A percentile compares a stretch with the other conserved stretches of the same genome.
Conservation (phyloP, 2,329 filamentous ascomycete genomes). For the Rugonectria rugulosa region DNA sequence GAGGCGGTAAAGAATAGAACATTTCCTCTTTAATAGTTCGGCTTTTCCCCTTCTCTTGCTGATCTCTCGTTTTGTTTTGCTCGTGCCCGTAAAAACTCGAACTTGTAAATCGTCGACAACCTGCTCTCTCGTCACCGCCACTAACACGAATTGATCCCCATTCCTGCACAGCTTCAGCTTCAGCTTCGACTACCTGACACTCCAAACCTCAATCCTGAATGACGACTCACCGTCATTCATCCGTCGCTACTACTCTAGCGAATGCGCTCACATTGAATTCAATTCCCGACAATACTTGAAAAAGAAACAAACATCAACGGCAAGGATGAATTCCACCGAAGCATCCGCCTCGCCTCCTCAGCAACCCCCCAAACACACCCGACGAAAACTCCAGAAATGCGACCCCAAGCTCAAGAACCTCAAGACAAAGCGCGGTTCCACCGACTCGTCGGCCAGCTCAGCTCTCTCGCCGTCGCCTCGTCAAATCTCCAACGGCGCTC, state of each 20-base stretch:
- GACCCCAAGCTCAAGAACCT: slow-evolving; percentile 39
- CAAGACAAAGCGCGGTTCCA: slow-evolving; percentile 36
- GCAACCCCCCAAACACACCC: slow-evolving; percentile 35
- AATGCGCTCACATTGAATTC: slow-evolving; percentile 20
- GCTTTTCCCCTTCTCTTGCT: neutral
- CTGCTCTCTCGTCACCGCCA: slow-evolving; percentile 15
- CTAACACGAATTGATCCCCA: too few species aligned
- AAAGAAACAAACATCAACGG: too few species aligned
- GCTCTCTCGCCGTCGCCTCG: slow-evolving; percentile 30
- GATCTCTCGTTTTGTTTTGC: neutral
- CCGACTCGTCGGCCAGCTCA: slow-evolving; percentile 34
- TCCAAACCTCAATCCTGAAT: slow-evolving; percentile 6
- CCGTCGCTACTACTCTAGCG: neutral
- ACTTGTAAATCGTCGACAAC: slow-evolving; percentile 8
- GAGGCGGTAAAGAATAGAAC: neutral
- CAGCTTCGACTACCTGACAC: too few species aligned
- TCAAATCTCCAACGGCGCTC: slow-evolving; percentile 29
- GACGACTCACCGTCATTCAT: slow-evolving; percentile 19
- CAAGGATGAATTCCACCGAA: slow-evolving; percentile 2
- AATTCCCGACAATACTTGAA: slow-evolving; percentile 12
- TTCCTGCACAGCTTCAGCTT: too few species aligned
- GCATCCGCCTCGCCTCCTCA: slow-evolving; percentile 11
- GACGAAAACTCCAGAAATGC: slow-evolving; percentile 43
- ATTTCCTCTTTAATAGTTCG: neutral
- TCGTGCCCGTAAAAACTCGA: neutral